Evolutionary conservation across 176 grass and related monocot genomes (phyloP).

Genomic region (Triticum turgidum): DNA sequence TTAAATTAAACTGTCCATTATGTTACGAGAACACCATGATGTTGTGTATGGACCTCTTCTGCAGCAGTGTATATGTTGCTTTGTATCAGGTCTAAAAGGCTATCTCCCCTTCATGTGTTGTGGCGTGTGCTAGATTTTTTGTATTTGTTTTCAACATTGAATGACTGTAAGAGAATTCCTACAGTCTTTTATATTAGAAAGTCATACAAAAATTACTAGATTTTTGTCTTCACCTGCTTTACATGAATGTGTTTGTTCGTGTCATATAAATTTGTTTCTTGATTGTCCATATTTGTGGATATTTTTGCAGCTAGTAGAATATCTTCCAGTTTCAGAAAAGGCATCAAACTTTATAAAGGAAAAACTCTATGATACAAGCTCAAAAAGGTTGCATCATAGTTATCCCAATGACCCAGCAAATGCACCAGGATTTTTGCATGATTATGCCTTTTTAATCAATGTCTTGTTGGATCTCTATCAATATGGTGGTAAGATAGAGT

Average conservation of each 20-base stretch:
- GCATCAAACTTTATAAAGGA: constrained; percentile 71
- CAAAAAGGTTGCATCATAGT: constrained; percentile 73
- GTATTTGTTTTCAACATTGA: no score
- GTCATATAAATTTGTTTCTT: constrained; percentile 12
- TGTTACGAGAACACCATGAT: background rate
- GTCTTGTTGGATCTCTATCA: constrained; percentile 86
- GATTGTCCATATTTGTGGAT: background rate
- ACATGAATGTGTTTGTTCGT: no score
- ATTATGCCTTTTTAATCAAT: constrained; percentile 85
- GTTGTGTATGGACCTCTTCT: background rate
- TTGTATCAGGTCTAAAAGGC: background rate
- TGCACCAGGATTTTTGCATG: constrained; percentile 94
- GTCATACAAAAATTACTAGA: no score
- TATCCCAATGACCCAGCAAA: constrained; percentile 86
- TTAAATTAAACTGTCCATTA: background rate
- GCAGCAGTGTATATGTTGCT: background rate
- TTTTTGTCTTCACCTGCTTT: no score
- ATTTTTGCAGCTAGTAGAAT: constrained; percentile 67
- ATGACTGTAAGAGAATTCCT: background rate
- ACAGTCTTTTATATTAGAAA: no score
- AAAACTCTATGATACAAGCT: constrained; percentile 60
- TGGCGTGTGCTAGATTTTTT: no score
- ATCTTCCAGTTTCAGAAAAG: constrained; percentile 52
- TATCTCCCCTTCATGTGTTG: background rate
- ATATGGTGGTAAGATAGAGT: constrained; percentile 72